Base-by-base conservation (phyloP, 352 stramenopile species). In the Phytopythium cucurbitacearum region DNA sequence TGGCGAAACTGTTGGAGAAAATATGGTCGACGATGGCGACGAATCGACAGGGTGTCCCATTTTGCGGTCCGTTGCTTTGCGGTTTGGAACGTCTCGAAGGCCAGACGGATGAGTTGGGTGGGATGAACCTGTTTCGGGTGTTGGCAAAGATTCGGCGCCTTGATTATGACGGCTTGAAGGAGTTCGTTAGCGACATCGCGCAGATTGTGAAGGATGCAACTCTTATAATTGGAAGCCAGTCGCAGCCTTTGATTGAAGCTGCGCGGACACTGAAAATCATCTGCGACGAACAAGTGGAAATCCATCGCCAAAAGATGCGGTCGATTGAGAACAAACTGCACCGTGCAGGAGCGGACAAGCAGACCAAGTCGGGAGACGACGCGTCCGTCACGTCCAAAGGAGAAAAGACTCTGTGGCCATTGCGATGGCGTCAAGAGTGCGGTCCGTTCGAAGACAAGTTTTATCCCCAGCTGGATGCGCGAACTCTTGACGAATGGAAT, bases 21-120 rank as follows among this genome's bases (percentile, higher is more conserved):
- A 83, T 94, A 40, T 94, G 84, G 85, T 92, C 85, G 2, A 87
- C 81, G 40, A 56, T 94, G 53, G 85, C 81, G 11, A 94, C 82
- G n/a, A 94, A 94, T 61, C 79, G 68, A 12, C 85, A 94, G 59
- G 85, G 81, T 4, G 74, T 89, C 67, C 75, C 85, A 15, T 94
- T 94, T 41, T 91, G 80, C 49, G 78, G 80, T 37, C 85, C 85
- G 3, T 57, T 94, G 10, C 51, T 94, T 28, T 76, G 72, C 40
- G 85, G 85, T 12, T 41, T 94, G 40, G 69, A 85, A 12, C 62
- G 60, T 9, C 13, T 62, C 1, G 59, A 71, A 32, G 63, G 40
- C 1, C 60, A 69, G 32, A 58, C 43, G 1, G 53, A 63, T 9
- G 48, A 61, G 11, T 45, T 37, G 35, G 38, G 15, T 43, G 65